Evolutionary conservation across 2,329 filamentous ascomycete species (phyloP), one percentile per base, ranked within the genome.

Genomic region (Xenoacremonium recifei): DNA sequence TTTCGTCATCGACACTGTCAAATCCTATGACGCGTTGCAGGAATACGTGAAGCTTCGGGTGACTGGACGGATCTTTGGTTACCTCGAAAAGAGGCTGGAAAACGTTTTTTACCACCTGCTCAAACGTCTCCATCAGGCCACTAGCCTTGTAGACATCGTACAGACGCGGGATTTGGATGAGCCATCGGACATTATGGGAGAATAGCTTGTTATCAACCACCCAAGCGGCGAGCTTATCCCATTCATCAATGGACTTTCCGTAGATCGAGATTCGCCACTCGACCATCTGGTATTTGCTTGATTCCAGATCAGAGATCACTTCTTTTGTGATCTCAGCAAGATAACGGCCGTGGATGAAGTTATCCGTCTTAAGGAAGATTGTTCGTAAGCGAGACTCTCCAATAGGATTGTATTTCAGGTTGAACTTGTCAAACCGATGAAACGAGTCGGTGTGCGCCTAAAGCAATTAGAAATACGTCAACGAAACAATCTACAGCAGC

Each of bases 181-280:
- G 77, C 93, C 93, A 99, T 42, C 93, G 87, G 36, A 99, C 89
- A 62, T 99, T 99, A 61, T 93, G 92, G 3, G 92, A 97, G 67
- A 96, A 96, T 31, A 99, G 77, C 69, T 96, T 97, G 73, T 97
- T 96, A 70, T 97, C 92, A 13, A 97, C 83, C 6, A 99, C 90
- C 93, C 93, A 99, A 3, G 87, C 89, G 4, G 93, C 93, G 38
- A 99, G 80, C 62, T 95, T 99, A 61, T 97, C 92, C 93, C 93
- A 99, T 65, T 99, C 93, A 49, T 95, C 85, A 30, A 95, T 77
- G 3, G 86, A 87, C 61, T 89, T 87, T 49, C 93, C 93, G 59
- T 99, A 99, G 50, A 99, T 89, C 18, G 91, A 96, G 53, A 99
- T 96, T 32, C 93, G 89, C 91, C 95, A 99, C 70, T 99, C 93